Percentiles rank a stretch among this genome's conserved stretches.
Conservation (phyloP, 2,329 filamentous ascomycete species). For the Cordyceps cicadae region DNA sequence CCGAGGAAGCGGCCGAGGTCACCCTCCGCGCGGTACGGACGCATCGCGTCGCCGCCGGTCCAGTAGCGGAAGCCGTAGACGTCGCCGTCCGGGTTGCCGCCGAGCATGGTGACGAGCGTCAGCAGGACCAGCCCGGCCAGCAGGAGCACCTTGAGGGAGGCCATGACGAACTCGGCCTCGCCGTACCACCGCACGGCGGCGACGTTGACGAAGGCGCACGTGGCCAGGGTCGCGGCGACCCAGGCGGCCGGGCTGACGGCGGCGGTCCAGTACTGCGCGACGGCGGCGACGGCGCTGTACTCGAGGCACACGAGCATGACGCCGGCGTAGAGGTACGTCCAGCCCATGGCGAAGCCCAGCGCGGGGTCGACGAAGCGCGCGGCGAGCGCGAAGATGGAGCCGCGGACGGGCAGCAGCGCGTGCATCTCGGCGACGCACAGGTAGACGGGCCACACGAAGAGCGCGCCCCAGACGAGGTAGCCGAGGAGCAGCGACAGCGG, state of each 20-base stretch:
- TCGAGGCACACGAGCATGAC: constrained; percentile 38
- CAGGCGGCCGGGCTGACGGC: constrained; percentile 38
- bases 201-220: constrained; percentile 40
- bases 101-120: constrained; percentile 61
- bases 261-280: constrained; percentile 36
- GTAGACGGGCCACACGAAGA: constrained; percentile 37
- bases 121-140: constrained; percentile 49
- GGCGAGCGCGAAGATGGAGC: constrained; percentile 47
- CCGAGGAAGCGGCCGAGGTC: constrained; percentile 54
- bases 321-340: constrained; percentile 42
- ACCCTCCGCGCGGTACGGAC: constrained; percentile 27
- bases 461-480: constrained; percentile 35
- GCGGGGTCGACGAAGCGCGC: constrained; percentile 48
- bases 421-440: constrained; percentile 49
- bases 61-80: constrained; percentile 58
- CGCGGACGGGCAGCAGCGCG: constrained; percentile 45
- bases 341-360: constrained; percentile 47
- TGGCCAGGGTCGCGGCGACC: constrained; percentile 38
- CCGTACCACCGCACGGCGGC: constrained; percentile 36
- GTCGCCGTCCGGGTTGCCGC: constrained; percentile 55
- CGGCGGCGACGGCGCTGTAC: constrained; percentile 35
- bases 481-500: constrained; percentile 36
- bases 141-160: constrained; percentile 43
- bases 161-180: constrained; percentile 45
- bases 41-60: constrained; percentile 26